These are phyloP conservation scores for Termitomyces sp. DNA, from an alignment of 768 basidiomycete species.

Conservation along the genomic window DNA sequence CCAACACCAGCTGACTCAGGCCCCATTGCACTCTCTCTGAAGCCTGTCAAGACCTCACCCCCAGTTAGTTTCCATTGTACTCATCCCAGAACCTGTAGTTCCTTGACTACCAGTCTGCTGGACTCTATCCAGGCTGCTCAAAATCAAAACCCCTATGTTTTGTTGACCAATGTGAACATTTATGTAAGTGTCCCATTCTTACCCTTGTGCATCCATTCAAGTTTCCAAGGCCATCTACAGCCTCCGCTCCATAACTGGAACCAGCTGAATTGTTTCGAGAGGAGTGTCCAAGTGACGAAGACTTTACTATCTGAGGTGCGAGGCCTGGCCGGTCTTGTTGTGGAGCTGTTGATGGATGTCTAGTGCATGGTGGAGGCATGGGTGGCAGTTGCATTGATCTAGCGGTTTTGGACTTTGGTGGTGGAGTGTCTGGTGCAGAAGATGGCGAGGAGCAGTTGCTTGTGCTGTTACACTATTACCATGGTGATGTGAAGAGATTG, in stretches of 20 bases:
- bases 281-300: slow-evolving; percentile 15
- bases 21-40: too few species aligned
- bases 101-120: too few species aligned
- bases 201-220: slow-evolving; percentile 20
- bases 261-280: slow-evolving; percentile 34
- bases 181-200: slow-evolving; percentile 10
- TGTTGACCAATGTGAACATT: too few species aligned
- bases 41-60: too few species aligned
- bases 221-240: slow-evolving; percentile 26
- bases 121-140: too few species aligned
- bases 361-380: background rate
- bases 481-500: slow-evolving; percentile 16
- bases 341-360: slow-evolving; percentile 14
- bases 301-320: slow-evolving; percentile 6
- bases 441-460: slow-evolving; percentile 12
- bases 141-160: too few species aligned
- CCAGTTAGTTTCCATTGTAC: too few species aligned
- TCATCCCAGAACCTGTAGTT: too few species aligned
- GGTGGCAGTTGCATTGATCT: slow-evolving; percentile 14
- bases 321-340: slow-evolving; percentile 19
- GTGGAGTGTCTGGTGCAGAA: slow-evolving; percentile 10
- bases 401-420: slow-evolving; percentile 6
- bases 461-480: slow-evolving; percentile 15
- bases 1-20: too few species aligned
- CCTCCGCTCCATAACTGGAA: slow-evolving; percentile 31